Percentiles rank a stretch among this genome's conserved stretches.
Evolutionary conservation across 768 basidiomycete species (phyloP).

Genomic region (Glaciozyma antarctica): DNA sequence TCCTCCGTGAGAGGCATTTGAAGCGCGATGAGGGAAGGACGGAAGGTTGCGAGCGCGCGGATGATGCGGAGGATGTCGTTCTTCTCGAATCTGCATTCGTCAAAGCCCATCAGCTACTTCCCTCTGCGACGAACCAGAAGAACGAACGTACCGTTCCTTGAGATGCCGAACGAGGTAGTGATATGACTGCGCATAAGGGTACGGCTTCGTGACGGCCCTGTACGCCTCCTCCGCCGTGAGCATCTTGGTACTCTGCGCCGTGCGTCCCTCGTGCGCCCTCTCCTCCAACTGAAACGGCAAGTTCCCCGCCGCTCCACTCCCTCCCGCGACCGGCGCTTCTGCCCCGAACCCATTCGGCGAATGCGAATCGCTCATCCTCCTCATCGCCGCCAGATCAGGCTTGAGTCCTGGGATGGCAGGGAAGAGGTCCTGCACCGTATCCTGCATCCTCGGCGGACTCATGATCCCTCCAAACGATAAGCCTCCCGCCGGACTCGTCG

Average conservation of each 20-base stretch:
- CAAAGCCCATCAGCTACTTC: not conserved
- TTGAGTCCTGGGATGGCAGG: not conserved
- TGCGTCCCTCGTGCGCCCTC: not conserved
- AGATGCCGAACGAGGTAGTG: constrained; percentile 94
- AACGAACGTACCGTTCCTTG: constrained; percentile 48
- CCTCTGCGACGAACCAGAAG: not conserved
- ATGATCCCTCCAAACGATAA: not conserved
- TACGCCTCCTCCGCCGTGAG: constrained; percentile 48
- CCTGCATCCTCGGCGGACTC: not conserved
- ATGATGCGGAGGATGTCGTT: constrained; percentile 90
- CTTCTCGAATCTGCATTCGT: constrained; percentile 71
- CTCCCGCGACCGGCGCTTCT: not conserved
- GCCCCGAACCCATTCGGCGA: not conserved
- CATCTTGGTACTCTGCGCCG: constrained; percentile 3
- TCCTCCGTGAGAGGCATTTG: constrained; percentile 96
- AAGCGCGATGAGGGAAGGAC: constrained; percentile 91
- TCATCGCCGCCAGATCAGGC: not conserved
- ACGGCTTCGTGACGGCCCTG: constrained; percentile 60
- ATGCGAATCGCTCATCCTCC: not conserved
- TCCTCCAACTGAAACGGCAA: not conserved
- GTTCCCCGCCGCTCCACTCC: not conserved
- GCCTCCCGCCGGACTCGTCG: not conserved
- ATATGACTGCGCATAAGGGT: constrained; percentile 93
- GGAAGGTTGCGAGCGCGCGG: constrained; percentile 83
- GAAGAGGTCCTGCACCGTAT: not conserved